Evolutionary conservation across 768 basidiomycete species (phyloP).

Genomic region (Multifurca ochricompacta): DNA sequence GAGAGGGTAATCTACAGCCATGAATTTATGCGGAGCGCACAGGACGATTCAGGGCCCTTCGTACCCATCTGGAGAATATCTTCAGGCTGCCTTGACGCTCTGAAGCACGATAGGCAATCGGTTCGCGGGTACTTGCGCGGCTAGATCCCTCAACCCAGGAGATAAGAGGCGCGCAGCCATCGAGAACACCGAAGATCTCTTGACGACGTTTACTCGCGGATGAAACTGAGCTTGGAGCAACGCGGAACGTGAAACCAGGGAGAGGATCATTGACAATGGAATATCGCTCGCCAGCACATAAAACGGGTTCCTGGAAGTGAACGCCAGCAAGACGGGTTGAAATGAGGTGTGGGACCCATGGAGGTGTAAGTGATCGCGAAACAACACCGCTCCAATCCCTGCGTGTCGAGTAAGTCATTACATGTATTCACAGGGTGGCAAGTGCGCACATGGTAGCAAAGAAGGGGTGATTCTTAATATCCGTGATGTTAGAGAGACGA

Average conservation of each 20-base stretch:
- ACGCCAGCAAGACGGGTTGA: neutral
- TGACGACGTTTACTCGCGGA: slow-evolving; percentile 5
- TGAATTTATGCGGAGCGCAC: neutral
- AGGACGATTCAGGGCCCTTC: neutral
- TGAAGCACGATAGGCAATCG: neutral
- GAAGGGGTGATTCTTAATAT: slow-evolving; percentile 5
- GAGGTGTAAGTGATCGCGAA: slow-evolving; percentile 9
- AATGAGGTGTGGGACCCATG: slow-evolving; percentile 7
- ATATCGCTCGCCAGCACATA: slow-evolving; percentile 1
- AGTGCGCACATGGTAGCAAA: neutral
- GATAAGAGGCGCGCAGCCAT: neutral
- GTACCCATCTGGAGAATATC: slow-evolving; percentile 2
- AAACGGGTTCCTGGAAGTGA: neutral
- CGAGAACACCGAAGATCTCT: neutral
- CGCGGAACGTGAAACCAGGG: slow-evolving; percentile 1
- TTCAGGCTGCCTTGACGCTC: neutral
- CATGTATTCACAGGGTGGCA: neutral
- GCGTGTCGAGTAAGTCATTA: neutral
- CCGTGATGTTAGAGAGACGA: neutral
- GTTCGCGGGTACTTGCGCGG: neutral
- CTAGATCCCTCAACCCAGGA: slow-evolving; percentile 1
- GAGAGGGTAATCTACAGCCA: neutral
- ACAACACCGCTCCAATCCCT: slow-evolving; percentile 8
- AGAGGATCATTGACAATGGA: neutral
- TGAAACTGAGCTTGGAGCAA: neutral